These are phyloP conservation scores for Rhizopus delemar DNA, from an alignment of 371 early-diverging fungal genomes.

Conservation along the genomic window DNA sequence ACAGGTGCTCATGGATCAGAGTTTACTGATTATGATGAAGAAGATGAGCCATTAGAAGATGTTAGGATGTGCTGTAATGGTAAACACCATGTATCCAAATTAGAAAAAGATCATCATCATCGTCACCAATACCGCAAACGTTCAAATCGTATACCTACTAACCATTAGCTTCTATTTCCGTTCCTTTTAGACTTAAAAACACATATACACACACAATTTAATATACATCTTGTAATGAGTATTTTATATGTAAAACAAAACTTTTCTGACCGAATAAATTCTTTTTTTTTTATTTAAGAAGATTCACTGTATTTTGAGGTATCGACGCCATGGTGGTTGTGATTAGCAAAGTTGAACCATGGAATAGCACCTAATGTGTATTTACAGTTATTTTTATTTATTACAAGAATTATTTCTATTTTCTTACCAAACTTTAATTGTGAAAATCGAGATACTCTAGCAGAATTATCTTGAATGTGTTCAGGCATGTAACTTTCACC, in stretches of 20 bases:
- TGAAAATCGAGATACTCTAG: slow-evolving; percentile 71
- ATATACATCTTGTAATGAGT: neutral
- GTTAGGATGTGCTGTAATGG: slow-evolving; percentile 59
- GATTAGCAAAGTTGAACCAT: slow-evolving; percentile 84
- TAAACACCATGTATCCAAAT: slow-evolving; percentile 53
- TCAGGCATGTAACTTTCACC: slow-evolving; percentile 66
- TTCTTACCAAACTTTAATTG: slow-evolving; percentile 70
- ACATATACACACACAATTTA: neutral
- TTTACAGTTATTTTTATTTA: neutral
- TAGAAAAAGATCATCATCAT: slow-evolving; percentile 39
- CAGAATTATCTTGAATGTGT: slow-evolving; percentile 65
- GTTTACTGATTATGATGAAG: slow-evolving; percentile 13
- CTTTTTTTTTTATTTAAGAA: slow-evolving; percentile 7
- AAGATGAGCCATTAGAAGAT: slow-evolving; percentile 52
- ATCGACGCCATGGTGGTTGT: slow-evolving; percentile 77
- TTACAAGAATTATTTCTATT: neutral
- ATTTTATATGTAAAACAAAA: too few relatives aligned
- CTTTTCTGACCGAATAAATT: neutral
- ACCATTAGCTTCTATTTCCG: neutral
- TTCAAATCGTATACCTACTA: slow-evolving; percentile 13
- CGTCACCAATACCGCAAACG: slow-evolving; percentile 34
- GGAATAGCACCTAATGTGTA: slow-evolving; percentile 61
- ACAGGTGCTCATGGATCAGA: slow-evolving; percentile 8
- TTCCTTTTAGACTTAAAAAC: neutral
- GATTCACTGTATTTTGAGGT: slow-evolving; percentile 48